These are phyloP conservation scores for Cladobotryum protrusum DNA, from an alignment of 2,329 filamentous ascomycete species.

Conservation along the genomic window DNA sequence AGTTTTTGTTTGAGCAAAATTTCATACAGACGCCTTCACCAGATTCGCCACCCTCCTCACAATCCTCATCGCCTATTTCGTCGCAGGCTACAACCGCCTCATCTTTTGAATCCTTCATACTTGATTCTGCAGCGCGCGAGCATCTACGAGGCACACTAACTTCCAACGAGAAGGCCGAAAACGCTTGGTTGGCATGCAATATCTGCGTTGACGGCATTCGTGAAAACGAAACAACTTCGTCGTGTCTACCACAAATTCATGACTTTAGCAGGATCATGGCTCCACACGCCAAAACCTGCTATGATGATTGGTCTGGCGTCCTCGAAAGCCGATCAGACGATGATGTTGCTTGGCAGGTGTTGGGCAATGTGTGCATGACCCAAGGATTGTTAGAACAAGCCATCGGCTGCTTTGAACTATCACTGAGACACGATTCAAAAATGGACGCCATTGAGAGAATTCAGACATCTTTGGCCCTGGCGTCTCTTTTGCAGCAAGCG, in stretches of 20 bases:
- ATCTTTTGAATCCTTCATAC: conserved; percentile 18
- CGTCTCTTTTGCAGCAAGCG: conserved; percentile 16
- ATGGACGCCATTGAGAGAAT: conserved; percentile 17
- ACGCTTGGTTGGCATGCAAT: conserved; percentile 21
- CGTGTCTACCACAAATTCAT: conserved; percentile 18
- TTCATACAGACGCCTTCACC: conserved; percentile 18
- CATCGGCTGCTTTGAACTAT: conserved; percentile 21
- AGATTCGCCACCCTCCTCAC: conserved; percentile 13
- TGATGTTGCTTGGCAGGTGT: conserved; percentile 32
- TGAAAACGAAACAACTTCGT: conserved; percentile 14
- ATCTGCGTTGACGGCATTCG: conserved; percentile 19
- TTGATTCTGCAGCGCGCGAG: conserved; percentile 18
- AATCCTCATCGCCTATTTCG: conserved; percentile 14
- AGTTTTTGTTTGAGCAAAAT: conserved; percentile 20
- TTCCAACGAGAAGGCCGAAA: conserved; percentile 14
- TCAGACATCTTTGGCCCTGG: conserved; percentile 18
- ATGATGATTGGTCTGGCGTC: conserved; percentile 19
- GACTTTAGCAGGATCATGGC: conserved; percentile 21
- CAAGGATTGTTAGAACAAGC: conserved; percentile 20
- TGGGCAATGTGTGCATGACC: conserved; percentile 25
- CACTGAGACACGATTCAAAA: conserved; percentile 12
- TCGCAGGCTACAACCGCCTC: conserved; percentile 13
- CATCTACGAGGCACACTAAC: conserved; percentile 17
- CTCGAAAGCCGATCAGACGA: conserved; percentile 20
- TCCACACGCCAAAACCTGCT: conserved; percentile 22